Evolutionary conservation across 345 rosid species (phyloP).

Genomic region (Carallia pectinifolia): DNA sequence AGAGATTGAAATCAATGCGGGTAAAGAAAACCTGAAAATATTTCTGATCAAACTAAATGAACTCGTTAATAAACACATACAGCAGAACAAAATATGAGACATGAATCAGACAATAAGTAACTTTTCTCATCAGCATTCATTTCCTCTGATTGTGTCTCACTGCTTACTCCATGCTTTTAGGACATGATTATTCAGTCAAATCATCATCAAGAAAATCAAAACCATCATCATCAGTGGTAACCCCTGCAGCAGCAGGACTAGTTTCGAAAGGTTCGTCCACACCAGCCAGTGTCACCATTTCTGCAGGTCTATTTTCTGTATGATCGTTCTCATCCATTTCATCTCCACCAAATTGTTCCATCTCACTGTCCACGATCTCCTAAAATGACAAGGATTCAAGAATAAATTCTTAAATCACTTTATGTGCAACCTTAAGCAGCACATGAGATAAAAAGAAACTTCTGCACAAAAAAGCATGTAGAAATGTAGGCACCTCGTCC

Average conservation of each 20-base stretch:
- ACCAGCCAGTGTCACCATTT: slow-evolving; percentile 40
- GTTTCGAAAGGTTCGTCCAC: slow-evolving; percentile 40
- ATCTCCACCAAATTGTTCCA: slow-evolving; percentile 44
- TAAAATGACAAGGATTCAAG: slow-evolving; percentile 25
- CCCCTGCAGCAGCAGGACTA: slow-evolving; percentile 41
- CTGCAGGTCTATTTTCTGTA: slow-evolving; percentile 40
- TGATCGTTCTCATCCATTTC: slow-evolving; percentile 45
- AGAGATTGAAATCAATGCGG: slow-evolving; percentile 2
- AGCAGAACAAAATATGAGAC: slow-evolving; percentile 22
- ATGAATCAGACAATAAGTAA: slow-evolving; percentile 12
- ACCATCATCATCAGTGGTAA: slow-evolving; percentile 51
- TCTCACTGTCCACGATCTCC: slow-evolving; percentile 48
- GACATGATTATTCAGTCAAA: slow-evolving; percentile 37
- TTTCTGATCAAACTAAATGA: slow-evolving; percentile 6
- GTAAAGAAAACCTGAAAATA: slow-evolving; percentile 12
- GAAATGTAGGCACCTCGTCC: slow-evolving; percentile 55
- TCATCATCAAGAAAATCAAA: slow-evolving; percentile 57
- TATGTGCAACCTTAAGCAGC: slow-evolving; percentile 5
- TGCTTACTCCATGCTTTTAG: slow-evolving; percentile 31
- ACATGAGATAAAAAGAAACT: not conserved
- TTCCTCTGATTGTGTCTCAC: slow-evolving; percentile 18
- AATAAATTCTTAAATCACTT: slow-evolving; percentile 5
- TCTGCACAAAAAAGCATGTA: not conserved
- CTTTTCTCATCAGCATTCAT: slow-evolving; percentile 10
- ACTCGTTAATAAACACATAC: slow-evolving; percentile 7